A percentile compares a stretch with the other conserved stretches of the same genome.
Conservation (phyloP, 108 stramenopile species). For the Epithemia pelagica region DNA sequence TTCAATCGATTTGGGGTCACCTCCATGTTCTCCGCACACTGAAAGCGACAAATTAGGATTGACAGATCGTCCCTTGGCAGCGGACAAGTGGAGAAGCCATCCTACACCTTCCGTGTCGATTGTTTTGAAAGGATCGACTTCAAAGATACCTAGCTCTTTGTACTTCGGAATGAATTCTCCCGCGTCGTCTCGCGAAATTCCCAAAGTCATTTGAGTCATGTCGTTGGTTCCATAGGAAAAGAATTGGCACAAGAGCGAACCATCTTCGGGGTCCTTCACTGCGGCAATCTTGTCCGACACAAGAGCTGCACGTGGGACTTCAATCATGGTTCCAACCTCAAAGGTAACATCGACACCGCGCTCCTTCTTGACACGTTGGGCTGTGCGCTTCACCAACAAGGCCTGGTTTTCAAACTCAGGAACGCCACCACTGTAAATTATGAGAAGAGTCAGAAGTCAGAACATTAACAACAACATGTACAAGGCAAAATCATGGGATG, state of each 20-base stretch:
- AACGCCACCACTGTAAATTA: slow-evolving; percentile 38
- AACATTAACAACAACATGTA: too few species aligned
- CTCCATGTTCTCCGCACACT: slow-evolving; percentile 87
- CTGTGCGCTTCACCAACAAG: slow-evolving; percentile 42
- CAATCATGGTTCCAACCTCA: slow-evolving; percentile 88
- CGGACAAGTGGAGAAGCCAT: slow-evolving; percentile 50
- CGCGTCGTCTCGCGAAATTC: slow-evolving; percentile 83
- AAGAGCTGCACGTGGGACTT: slow-evolving; percentile 79
- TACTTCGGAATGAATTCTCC: slow-evolving; percentile 76
- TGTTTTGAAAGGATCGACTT: slow-evolving; percentile 78
- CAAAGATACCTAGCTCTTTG: slow-evolving; percentile 66
- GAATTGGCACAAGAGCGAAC: slow-evolving; percentile 59
- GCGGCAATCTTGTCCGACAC: slow-evolving; percentile 64
- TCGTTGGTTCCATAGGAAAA: slow-evolving; percentile 86
- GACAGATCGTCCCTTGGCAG: slow-evolving; percentile 38
- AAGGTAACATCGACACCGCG: slow-evolving; percentile 46
- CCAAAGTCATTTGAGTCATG: slow-evolving; percentile 78
- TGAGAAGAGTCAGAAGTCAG: too few species aligned
- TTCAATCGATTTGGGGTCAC: slow-evolving; percentile 66
- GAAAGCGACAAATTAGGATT: slow-evolving; percentile 59
- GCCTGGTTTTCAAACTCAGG: slow-evolving; percentile 57
- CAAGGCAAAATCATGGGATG: too few species aligned
- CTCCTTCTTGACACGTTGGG: slow-evolving; percentile 40
- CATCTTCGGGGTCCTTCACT: slow-evolving; percentile 49
- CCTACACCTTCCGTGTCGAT: slow-evolving; percentile 84